phyloP scores from a whole-genome alignment of 2,329 filamentous ascomycete species.

The Exophiala dermatitidis region DNA sequence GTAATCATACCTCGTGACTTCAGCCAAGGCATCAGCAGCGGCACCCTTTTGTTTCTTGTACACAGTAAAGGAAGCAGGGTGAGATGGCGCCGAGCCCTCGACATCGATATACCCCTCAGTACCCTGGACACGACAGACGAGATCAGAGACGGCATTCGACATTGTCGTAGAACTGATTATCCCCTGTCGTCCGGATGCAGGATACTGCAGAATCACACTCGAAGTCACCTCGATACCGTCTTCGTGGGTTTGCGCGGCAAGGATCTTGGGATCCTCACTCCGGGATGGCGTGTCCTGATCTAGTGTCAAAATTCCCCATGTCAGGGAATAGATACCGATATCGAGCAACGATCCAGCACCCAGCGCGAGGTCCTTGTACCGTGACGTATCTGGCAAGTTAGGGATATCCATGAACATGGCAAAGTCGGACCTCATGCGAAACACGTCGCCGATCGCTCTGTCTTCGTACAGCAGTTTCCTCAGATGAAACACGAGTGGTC shows the following conservation, averaged over 20 bases:
- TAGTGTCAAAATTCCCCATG: conserved; percentile 77
- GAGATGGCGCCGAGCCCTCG: conserved; percentile 9
- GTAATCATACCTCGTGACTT: conserved; percentile 13
- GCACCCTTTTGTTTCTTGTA: conserved; percentile 7
- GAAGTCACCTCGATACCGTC: conserved; percentile 31
- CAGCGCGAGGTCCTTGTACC: conserved; percentile 68
- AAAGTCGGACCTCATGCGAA: conserved; percentile 51
- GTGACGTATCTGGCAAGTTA: conserved; percentile 8
- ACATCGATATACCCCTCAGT: conserved; percentile 24
- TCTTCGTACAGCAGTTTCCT: conserved; percentile 44
- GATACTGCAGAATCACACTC: conserved; percentile 37
- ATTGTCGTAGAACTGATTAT: conserved; percentile 38
- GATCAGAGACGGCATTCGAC: conserved; percentile 2
- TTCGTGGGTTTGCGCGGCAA: conserved; percentile 24
- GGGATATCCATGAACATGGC: conserved; percentile 15
- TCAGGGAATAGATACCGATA: conserved; percentile 78
- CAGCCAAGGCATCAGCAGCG: not conserved
- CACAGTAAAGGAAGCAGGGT: conserved; percentile 18
- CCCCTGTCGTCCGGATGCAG: conserved; percentile 36
- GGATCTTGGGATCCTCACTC: not conserved
- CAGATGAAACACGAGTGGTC: conserved; percentile 70
- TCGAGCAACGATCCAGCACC: conserved; percentile 78
- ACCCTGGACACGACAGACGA: conserved; percentile 20
- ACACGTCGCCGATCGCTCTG: conserved; percentile 47
- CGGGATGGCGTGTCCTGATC: conserved; percentile 8